Evolutionary conservation across 495 filamentous ascomycete genomes (phyloP).

Genomic region (Xylaria flabelliformis): DNA sequence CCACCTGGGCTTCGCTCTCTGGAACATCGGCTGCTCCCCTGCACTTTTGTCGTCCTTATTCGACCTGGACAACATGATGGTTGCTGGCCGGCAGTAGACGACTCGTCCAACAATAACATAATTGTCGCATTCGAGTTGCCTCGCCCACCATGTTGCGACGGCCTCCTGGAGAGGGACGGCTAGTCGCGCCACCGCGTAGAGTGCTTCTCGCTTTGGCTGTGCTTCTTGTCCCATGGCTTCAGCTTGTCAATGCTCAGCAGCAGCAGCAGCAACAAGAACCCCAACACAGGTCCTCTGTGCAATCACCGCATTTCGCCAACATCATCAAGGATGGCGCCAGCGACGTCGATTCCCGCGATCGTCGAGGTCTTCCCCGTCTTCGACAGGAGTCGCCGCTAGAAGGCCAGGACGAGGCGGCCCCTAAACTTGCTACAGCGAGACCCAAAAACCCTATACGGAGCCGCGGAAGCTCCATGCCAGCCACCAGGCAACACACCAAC

Average conservation of each 20-base stretch:
- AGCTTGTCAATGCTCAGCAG: conserved; percentile 64
- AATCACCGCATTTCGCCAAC: conserved; percentile 35
- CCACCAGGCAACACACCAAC: conserved; percentile 47
- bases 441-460: conserved; percentile 24
- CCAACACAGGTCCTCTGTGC: conserved; percentile 35
- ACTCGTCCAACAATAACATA: conserved; percentile 1
- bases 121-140: conserved; percentile 47
- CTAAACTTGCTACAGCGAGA: conserved; percentile 37
- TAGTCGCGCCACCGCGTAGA: conserved; percentile 52
- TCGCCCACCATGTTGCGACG: conserved; percentile 61
- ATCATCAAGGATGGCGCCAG: conserved; percentile 40
- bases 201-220: conserved; percentile 57
- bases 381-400: conserved; percentile 43
- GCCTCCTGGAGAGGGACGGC: conserved; percentile 58
- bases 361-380: conserved; percentile 27
- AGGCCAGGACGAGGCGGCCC: conserved; percentile 28
- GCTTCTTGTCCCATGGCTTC: conserved; percentile 58
- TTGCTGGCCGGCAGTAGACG: conserved; percentile 1
- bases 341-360: conserved; percentile 31
- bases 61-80: conserved; percentile 19
- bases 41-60: not conserved
- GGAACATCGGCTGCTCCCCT: not conserved
- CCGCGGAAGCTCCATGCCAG: conserved; percentile 30
- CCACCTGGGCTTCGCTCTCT: not conserved
- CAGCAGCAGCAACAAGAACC: conserved; percentile 48